Conservation (phyloP, 371 early-diverging fungal genomes). For the Apophysomyces sp. region DNA sequence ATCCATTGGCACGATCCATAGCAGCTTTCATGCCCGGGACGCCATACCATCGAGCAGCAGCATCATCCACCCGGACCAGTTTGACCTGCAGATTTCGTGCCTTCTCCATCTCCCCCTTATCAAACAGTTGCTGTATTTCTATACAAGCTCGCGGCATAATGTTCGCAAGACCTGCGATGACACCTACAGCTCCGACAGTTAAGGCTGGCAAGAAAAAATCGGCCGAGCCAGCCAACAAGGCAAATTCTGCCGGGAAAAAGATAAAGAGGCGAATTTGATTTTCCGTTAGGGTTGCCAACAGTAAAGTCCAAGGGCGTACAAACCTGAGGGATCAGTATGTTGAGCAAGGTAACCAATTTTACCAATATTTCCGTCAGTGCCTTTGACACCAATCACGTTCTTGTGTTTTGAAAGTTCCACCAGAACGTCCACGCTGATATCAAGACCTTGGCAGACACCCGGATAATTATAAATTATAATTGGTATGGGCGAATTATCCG, state of each 20-base stretch:
- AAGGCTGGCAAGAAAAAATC: slow-evolving; percentile 47
- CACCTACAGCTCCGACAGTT: slow-evolving; percentile 40
- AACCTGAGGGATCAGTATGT: neutral
- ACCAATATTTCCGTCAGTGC: slow-evolving; percentile 51
- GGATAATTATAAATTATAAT: slow-evolving; percentile 51
- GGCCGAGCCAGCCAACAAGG: slow-evolving; percentile 44
- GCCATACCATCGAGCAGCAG: slow-evolving; percentile 44
- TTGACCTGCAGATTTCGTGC: slow-evolving; percentile 36
- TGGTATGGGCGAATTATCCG: slow-evolving; percentile 44
- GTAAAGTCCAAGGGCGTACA: slow-evolving; percentile 2
- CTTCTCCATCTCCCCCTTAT: slow-evolving; percentile 26
- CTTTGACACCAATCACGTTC: slow-evolving; percentile 48
- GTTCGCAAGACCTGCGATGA: slow-evolving; percentile 45
- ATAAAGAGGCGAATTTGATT: no score
- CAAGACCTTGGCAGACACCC: slow-evolving; percentile 49
- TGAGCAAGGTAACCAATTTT: slow-evolving; percentile 34
- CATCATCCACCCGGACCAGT: slow-evolving; percentile 46
- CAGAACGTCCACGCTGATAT: slow-evolving; percentile 26
- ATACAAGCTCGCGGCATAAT: slow-evolving; percentile 37
- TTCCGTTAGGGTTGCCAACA: no score
- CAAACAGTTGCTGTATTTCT: slow-evolving; percentile 31
- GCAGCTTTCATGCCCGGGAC: slow-evolving; percentile 41
- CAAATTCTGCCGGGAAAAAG: slow-evolving; percentile 15
- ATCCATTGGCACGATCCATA: slow-evolving; percentile 29
- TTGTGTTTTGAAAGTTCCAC: slow-evolving; percentile 34